Percentiles rank a stretch among this genome's conserved stretches.
Evolutionary conservation across 345 rosid species (phyloP).

Genomic region (Moringa oleifera): DNA sequence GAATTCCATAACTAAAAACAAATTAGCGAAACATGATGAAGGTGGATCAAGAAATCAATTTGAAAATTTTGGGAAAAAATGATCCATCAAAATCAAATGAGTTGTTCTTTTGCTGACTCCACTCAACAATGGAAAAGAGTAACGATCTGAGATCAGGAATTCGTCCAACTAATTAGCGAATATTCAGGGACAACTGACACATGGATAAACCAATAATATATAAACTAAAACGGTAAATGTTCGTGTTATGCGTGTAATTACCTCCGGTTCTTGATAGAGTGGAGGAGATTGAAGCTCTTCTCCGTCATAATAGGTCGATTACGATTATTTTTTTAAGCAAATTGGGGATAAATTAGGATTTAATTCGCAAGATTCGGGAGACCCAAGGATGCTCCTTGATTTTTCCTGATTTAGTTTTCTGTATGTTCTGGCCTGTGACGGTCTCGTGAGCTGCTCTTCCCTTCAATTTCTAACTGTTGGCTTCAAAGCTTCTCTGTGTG

Average conservation of each 20-base stretch:
- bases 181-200: slow-evolving; percentile 24
- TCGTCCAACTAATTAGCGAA: slow-evolving; percentile 31
- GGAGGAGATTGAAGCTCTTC: slow-evolving; percentile 41
- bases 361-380: no score
- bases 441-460: no score
- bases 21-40: slow-evolving; percentile 2
- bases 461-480: no score
- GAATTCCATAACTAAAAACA: background rate
- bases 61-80: slow-evolving; percentile 7
- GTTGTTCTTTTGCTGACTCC: slow-evolving; percentile 2
- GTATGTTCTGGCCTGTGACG: no score
- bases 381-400: no score
- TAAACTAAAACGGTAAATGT: background rate
- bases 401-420: no score
- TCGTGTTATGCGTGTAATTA: slow-evolving; percentile 4
- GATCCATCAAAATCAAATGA: slow-evolving; percentile 16
- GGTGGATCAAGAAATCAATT: slow-evolving; percentile 4
- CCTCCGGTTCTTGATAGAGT: slow-evolving; percentile 36
- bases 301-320: slow-evolving; percentile 32
- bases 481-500: no score
- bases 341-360: no score
- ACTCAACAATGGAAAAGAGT: slow-evolving; percentile 8
- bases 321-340: slow-evolving; percentile 6
- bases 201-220: slow-evolving; percentile 14
- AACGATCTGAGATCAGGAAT: slow-evolving; percentile 25